Percentiles rank a stretch among this genome's conserved stretches.
These are phyloP conservation scores for Taphrina flavorubra DNA, from an alignment of 1,139 yeast genomes.

Conservation along the genomic window DNA sequence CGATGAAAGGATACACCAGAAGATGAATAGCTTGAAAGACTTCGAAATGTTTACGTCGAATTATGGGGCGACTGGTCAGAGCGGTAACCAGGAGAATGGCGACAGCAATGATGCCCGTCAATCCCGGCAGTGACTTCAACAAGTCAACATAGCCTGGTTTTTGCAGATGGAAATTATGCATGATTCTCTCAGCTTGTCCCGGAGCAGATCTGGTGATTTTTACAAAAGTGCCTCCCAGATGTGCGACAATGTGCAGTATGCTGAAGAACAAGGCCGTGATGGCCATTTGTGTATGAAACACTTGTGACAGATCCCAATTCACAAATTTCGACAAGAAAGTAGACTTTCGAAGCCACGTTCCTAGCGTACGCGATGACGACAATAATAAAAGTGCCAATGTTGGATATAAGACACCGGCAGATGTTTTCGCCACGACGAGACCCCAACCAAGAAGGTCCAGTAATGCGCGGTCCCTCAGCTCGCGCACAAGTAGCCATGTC, in stretches of 20 bases:
- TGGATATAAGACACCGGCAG: conserved; percentile 31
- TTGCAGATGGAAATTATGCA: conserved; percentile 4
- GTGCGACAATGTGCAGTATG: conserved; percentile 15
- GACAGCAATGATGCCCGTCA: conserved; percentile 24
- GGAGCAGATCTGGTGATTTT: conserved; percentile 9
- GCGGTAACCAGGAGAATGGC: conserved; percentile 7
- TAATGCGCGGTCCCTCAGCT: conserved; percentile 2
- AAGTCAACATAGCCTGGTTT: conserved; percentile 10
- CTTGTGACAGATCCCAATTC: conserved; percentile 27
- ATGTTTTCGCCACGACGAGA: conserved; percentile 18
- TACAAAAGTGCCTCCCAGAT: conserved; percentile 25
- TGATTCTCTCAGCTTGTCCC: not conserved
- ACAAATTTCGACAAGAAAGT: conserved; percentile 15
- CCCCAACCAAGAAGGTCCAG: conserved; percentile 32
- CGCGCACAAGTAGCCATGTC: conserved; percentile 18
- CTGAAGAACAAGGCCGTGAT: conserved; percentile 16
- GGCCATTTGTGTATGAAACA: conserved; percentile 27
- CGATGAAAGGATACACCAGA: conserved; percentile 22
- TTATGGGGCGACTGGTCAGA: conserved; percentile 2
- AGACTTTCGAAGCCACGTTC: conserved; percentile 14
- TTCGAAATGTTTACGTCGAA: conserved; percentile 13
- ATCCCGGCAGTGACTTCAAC: conserved; percentile 13
- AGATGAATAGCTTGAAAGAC: conserved; percentile 20
- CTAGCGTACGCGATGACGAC: conserved; percentile 23
- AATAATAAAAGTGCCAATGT: conserved; percentile 20